These are phyloP conservation scores for Chaetomiaceae sp. DNA, from an alignment of 2,329 filamentous ascomycete species.

Conservation along the genomic window DNA sequence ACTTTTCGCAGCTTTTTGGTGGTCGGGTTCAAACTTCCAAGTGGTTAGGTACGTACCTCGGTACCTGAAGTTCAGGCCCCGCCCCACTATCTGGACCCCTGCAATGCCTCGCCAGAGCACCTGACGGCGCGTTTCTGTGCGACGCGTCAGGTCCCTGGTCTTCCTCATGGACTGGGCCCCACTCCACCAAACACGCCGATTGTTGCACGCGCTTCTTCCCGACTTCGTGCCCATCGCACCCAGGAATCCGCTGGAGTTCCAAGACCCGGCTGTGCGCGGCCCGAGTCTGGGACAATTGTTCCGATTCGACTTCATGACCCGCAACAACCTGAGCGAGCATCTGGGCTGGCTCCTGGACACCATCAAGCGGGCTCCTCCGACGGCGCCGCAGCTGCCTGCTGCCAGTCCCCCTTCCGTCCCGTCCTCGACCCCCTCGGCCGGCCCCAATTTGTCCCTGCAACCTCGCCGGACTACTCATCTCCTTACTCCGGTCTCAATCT, in stretches of 20 bases:
- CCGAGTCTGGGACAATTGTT: constrained; percentile 32
- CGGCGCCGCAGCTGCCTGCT: constrained; percentile 36
- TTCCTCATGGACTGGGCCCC: constrained; percentile 6
- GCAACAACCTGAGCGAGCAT: constrained; percentile 56
- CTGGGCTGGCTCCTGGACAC: constrained; percentile 54
- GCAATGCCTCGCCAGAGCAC: constrained; percentile 5
- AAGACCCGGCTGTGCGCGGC: constrained; percentile 24
- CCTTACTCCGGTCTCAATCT: background rate
- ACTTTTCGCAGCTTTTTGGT: too few species aligned
- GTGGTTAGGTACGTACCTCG: too few species aligned
- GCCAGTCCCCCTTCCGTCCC: constrained; percentile 5
- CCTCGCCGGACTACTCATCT: background rate
- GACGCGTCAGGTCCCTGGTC: constrained; percentile 20
- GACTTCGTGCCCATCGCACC: background rate
- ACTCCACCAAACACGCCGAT: constrained; percentile 16
- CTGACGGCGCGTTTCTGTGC: constrained; percentile 21
- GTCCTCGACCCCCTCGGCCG: background rate
- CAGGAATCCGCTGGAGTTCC: constrained; percentile 1
- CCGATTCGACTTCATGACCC: constrained; percentile 53
- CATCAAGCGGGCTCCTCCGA: constrained; percentile 37
- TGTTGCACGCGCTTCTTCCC: background rate
- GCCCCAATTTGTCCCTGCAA: constrained; percentile 10
- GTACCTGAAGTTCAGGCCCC: background rate
- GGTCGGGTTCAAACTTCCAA: too few species aligned
- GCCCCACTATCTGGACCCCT: background rate